These are phyloP conservation scores for Vitis rotundifolia DNA, from an alignment of 164 flowering plant species.

Conservation along the genomic window DNA sequence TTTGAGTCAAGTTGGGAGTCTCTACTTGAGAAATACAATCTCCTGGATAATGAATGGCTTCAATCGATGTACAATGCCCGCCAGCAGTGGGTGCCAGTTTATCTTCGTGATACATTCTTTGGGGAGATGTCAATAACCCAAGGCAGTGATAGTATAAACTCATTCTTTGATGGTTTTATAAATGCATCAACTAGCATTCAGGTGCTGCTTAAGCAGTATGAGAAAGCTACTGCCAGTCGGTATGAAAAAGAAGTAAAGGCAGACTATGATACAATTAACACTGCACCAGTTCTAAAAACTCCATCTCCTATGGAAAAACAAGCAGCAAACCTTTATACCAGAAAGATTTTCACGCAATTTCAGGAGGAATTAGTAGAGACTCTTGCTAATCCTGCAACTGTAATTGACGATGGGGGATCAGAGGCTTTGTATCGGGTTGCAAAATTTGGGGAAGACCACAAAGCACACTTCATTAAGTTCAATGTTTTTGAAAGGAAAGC, in stretches of 20 bases:
- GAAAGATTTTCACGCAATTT: slow-evolving; percentile 45
- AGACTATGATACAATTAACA: slow-evolving; percentile 46
- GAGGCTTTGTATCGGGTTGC: slow-evolving; percentile 39
- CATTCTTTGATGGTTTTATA: slow-evolving; percentile 51
- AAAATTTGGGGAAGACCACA: slow-evolving; percentile 56
- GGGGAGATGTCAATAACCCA: slow-evolving; percentile 40
- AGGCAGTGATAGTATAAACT: slow-evolving; percentile 30
- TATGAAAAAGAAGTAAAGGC: slow-evolving; percentile 61
- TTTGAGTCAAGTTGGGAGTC: slow-evolving; percentile 54
- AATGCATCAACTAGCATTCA: slow-evolving; percentile 46
- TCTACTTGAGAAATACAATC: slow-evolving; percentile 35
- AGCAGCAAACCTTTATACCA: slow-evolving; percentile 49
- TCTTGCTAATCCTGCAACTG: slow-evolving; percentile 47
- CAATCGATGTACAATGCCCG: slow-evolving; percentile 44
- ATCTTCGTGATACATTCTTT: slow-evolving; percentile 49
- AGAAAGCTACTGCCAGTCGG: slow-evolving; percentile 50
- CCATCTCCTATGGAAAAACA: slow-evolving; percentile 74
- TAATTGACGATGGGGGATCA: slow-evolving; percentile 37
- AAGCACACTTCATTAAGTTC: slow-evolving; percentile 37
- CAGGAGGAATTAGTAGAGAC: slow-evolving; percentile 61
- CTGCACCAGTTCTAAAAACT: slow-evolving; percentile 44
- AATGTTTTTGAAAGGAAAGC: slow-evolving; percentile 43
- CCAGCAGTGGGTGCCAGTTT: slow-evolving; percentile 64
- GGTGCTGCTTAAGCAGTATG: slow-evolving; percentile 49
- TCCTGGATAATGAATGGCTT: slow-evolving; percentile 56